Evolutionary conservation across 2,329 filamentous ascomycete genomes (phyloP).

Genomic region (Xylariaceae sp.): DNA sequence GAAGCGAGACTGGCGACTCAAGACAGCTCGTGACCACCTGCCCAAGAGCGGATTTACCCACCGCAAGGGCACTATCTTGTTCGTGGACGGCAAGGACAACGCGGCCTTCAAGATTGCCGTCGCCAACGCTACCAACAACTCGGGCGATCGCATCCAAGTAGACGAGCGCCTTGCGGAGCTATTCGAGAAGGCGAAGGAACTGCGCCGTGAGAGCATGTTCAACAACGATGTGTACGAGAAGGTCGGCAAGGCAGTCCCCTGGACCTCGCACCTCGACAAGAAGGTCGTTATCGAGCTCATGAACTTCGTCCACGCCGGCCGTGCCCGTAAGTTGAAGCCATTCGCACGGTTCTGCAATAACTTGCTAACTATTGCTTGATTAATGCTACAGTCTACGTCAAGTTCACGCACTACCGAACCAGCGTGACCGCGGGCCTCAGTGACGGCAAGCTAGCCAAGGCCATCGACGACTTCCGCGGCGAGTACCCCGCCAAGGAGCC

Average conservation of each 20-base stretch:
- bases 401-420: not conserved
- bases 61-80: not conserved
- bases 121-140: not conserved
- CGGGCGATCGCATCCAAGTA: not conserved
- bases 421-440: not conserved
- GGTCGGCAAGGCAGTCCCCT: not conserved
- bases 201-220: not conserved
- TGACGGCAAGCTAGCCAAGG: constrained; percentile 1
- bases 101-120: not conserved
- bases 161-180: not conserved
- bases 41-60: not conserved
- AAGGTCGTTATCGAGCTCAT: not conserved
- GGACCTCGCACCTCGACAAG: not conserved
- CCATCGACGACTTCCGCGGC: not conserved
- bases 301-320: not conserved
- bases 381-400: not conserved
- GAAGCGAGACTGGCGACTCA: not conserved
- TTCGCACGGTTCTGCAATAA: not conserved
- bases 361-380: not conserved
- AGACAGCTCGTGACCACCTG: not conserved
- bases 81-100: not conserved
- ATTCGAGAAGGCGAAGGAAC: not conserved
- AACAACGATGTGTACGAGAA: not conserved
- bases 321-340: not conserved
- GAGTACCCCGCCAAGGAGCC: not conserved